Evolutionary conservation across 148 eudicot species (phyloP).

Genomic region (Nepenthes mirabilis): DNA sequence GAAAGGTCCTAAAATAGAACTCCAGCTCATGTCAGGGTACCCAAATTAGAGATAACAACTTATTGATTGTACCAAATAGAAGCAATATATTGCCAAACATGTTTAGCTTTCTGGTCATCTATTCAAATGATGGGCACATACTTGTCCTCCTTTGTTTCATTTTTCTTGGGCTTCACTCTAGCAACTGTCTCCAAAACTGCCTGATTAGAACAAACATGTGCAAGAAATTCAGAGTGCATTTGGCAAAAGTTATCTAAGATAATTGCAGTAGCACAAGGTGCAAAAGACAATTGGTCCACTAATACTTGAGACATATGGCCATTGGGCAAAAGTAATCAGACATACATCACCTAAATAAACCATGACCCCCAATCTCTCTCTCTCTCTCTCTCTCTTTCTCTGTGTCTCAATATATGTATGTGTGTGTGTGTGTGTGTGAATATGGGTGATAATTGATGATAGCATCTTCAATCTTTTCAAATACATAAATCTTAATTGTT

Average conservation of each 20-base stretch:
- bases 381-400: no score
- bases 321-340: no score
- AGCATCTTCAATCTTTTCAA: no score
- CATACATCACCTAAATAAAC: no score
- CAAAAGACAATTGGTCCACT: no score
- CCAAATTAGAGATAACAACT: constrained; percentile 4
- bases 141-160: constrained; percentile 96
- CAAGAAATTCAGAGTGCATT: not conserved
- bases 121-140: constrained; percentile 28
- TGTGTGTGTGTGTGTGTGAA: no score
- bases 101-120: not conserved
- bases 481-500: no score
- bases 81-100: not conserved
- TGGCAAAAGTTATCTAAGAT: not conserved
- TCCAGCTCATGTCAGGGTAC: constrained; percentile 7
- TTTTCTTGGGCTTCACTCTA: constrained; percentile 91
- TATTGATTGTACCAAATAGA: not conserved
- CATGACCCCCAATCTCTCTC: no score
- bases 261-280: no score
- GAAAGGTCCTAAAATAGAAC: constrained; percentile 55
- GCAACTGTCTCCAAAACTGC: constrained; percentile 98
- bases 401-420: no score
- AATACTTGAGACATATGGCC: no score
- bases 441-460: no score
- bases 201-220: constrained; percentile 25